A percentile compares a stretch with the other conserved stretches of the same genome.
phyloP scores from a whole-genome alignment of 345 rosid species.

The Aegle marmelos region DNA sequence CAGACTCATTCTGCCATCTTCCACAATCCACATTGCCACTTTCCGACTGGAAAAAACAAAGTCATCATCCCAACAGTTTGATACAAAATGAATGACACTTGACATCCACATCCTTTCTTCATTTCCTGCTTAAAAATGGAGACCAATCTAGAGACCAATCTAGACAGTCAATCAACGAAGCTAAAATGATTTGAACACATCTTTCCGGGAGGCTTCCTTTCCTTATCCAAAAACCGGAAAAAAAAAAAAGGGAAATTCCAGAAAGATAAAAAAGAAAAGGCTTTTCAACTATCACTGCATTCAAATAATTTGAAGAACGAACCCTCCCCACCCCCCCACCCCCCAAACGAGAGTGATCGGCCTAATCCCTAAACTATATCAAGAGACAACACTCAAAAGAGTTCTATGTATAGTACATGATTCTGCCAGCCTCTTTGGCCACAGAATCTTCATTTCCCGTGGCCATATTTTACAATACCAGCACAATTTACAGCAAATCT shows the following conservation, averaged over 20 bases:
- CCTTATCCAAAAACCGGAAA: not conserved
- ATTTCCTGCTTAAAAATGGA: not conserved
- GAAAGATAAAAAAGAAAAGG: not conserved
- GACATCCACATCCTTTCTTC: not conserved
- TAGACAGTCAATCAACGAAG: not conserved
- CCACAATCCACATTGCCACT: not conserved
- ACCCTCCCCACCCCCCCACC: too few species aligned
- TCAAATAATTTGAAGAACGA: constrained; percentile 27
- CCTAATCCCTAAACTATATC: constrained; percentile 23
- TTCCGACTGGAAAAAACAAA: not conserved
- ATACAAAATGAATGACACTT: not conserved
- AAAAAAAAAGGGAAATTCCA: not conserved
- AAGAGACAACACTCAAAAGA: constrained; percentile 8
- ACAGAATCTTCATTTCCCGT: constrained; percentile 13
- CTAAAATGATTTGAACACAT: not conserved
- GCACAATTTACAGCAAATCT: not conserved
- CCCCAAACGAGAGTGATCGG: constrained; percentile 29
- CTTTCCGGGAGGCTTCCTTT: not conserved
- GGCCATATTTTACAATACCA: constrained; percentile 18
- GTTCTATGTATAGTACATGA: constrained; percentile 18
- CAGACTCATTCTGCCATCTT: not conserved
- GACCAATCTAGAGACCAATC: not conserved
- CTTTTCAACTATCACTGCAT: constrained; percentile 22
- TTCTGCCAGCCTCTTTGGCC: constrained; percentile 14
- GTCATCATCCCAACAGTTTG: not conserved